Evolutionary conservation across 2,329 filamentous ascomycete genomes (phyloP), one percentile per base, ranked within the genome.

Genomic region (Lachnellula cervina): DNA sequence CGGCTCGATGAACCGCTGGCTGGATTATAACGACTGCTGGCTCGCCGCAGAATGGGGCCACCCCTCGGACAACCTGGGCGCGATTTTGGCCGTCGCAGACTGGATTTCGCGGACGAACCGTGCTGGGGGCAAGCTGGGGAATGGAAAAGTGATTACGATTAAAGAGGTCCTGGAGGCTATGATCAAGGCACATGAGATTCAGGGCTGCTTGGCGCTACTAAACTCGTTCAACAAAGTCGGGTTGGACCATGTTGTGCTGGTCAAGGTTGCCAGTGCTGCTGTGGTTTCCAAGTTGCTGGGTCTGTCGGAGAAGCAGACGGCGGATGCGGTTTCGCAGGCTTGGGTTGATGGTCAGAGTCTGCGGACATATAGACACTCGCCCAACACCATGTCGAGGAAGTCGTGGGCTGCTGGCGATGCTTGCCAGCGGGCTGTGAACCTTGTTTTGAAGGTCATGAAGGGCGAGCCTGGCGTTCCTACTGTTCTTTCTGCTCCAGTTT

Each of bases 1-100:
- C 68, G 94, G 94, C 68, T 89, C 94, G 69, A 96, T 96, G 87
- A 96, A 99, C 77, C 84, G 94, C 71, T 99, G 94, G 94, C 84
- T 99, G 69, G 94, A 99, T 79, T 99, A 97, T 83, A 99, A 99
- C 74, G 94, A 99, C 82, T 97, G 94, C 84, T 99, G 93, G 94
- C 81, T 97, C 62, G 94, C 93, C 45, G 94, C 94, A 55, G 94
- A 99, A 78, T 99, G 94, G 94, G 94, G 94, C 57, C 94, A 99
- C 75, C 94, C 94, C 60, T 97, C 92, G 4, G 94, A 99, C 80
- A 99, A 99, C 80, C 76, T 99, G 66, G 94, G 94, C 61, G 94
- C 93, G 68, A 99, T 99, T 71, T 84, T 99, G 60, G 90, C 93
- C 47, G 92, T 97, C 51, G 90, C 94, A 58, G 94, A 99, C 80